phyloP scores from a whole-genome alignment of 225 moss, liverwort and hornwort species.

The Sphagnum tenellum region DNA sequence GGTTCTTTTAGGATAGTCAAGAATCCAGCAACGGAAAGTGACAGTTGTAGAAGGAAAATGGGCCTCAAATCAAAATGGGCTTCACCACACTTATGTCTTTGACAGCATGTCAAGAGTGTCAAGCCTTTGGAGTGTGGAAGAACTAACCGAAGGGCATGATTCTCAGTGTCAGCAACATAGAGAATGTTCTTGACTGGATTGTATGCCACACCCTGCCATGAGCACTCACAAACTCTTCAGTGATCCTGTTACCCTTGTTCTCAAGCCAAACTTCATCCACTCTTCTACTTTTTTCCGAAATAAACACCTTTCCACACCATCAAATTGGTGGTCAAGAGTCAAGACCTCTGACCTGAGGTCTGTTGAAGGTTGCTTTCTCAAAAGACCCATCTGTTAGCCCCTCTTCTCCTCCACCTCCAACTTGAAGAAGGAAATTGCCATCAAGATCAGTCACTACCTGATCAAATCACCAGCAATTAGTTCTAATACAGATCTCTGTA shows the following conservation, averaged over 20 bases:
- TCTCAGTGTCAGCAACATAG: conserved; percentile 96
- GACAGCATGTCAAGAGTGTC: too few species aligned
- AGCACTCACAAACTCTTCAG: conserved; percentile 1
- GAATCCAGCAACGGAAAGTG: too few species aligned
- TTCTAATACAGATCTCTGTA: too few species aligned
- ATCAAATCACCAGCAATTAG: not conserved
- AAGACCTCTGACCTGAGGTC: conserved; percentile 51
- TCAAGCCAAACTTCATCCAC: too few species aligned
- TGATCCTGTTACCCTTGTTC: not conserved
- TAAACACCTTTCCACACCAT: not conserved
- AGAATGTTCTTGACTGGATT: conserved; percentile 76
- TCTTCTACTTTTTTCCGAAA: too few species aligned
- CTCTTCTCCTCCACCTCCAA: conserved; percentile 79
- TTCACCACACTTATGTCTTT: too few species aligned
- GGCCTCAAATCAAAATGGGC: too few species aligned
- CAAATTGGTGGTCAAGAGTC: not conserved
- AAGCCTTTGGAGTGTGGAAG: not conserved
- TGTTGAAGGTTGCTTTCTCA: conserved; percentile 65
- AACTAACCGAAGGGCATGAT: conserved; percentile 74
- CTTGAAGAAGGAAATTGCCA: conserved; percentile 76
- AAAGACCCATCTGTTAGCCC: conserved; percentile 85
- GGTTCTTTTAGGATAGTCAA: too few species aligned
- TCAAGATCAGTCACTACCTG: conserved; percentile 83
- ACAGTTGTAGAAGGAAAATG: too few species aligned
- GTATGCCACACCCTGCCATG: conserved; percentile 68